phyloP scores from a whole-genome alignment of 2,329 filamentous ascomycete species.

The Phaeophleospora eucalypticola region DNA sequence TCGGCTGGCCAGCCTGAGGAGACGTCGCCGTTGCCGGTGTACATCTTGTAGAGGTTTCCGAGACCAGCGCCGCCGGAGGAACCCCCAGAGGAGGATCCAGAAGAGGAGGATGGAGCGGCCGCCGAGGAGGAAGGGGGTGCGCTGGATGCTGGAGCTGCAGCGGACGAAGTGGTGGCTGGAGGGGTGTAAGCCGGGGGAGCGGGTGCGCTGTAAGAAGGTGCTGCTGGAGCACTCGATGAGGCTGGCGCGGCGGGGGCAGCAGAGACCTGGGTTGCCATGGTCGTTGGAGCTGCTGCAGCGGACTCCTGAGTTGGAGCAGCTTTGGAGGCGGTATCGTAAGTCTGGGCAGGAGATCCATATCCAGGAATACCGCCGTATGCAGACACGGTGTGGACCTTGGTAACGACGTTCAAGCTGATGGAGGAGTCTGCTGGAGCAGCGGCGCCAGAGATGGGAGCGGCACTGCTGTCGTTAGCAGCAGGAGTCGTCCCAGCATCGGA shows the following conservation, averaged over 20 bases:
- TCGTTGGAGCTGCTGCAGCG: background rate
- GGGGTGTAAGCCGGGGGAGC: constrained; percentile 8
- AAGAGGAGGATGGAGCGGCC: background rate
- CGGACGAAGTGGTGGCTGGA: background rate
- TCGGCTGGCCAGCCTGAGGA: constrained; percentile 18
- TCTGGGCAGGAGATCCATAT: background rate
- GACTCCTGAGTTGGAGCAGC: constrained; percentile 1
- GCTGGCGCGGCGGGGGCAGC: no score
- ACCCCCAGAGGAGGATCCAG: background rate
- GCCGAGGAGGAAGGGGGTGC: background rate
- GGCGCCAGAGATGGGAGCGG: background rate
- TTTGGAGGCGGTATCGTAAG: background rate
- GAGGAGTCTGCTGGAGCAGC: background rate
- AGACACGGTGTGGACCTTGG: background rate
- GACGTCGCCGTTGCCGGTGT: constrained; percentile 13
- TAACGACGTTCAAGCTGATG: background rate
- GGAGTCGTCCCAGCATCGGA: constrained; percentile 3
- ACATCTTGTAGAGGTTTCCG: constrained; percentile 6
- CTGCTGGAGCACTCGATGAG: no score
- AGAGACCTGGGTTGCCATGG: constrained; percentile 1
- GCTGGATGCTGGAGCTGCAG: constrained; percentile 1
- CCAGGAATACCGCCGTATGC: background rate
- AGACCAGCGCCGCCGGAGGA: background rate
- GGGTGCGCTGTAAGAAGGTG: constrained; percentile 2
- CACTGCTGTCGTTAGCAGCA: constrained; percentile 1